Percentiles rank a stretch among this genome's conserved stretches.
Conservation (phyloP, 768 basidiomycete species). For the Pleurotus salmoneostramineus region DNA sequence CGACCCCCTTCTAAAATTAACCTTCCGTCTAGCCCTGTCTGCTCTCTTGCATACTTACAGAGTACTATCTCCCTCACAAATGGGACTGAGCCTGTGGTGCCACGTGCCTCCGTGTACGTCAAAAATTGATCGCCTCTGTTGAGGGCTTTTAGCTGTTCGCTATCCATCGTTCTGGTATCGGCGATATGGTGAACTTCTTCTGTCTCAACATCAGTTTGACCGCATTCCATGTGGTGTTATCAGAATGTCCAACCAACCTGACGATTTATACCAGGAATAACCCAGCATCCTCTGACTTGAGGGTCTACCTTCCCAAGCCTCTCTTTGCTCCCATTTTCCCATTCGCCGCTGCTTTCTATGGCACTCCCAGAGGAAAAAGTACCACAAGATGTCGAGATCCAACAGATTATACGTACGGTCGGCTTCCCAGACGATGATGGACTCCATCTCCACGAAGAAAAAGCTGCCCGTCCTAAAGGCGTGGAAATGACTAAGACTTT, state of each 20-base stretch:
- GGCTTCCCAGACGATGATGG: constrained; percentile 43
- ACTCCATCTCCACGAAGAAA: constrained; percentile 31
- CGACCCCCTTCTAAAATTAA: too few species aligned
- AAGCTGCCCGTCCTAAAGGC: constrained; percentile 44
- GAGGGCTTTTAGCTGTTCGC: constrained; percentile 3
- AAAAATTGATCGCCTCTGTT: background rate
- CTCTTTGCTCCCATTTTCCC: background rate
- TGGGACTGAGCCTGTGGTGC: background rate
- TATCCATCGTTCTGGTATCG: background rate
- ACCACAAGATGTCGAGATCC: background rate
- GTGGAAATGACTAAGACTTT: constrained; percentile 58
- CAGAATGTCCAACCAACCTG: background rate
- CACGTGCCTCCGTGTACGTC: background rate
- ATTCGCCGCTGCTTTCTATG: background rate
- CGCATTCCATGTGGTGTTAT: background rate
- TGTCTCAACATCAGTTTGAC: background rate
- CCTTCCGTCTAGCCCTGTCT: too few species aligned
- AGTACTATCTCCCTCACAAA: too few species aligned
- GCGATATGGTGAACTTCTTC: background rate
- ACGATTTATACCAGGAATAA: background rate
- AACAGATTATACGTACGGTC: constrained; percentile 32
- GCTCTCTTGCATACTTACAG: too few species aligned
- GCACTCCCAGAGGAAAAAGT: background rate
- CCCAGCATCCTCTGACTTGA: background rate
- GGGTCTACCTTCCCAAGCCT: background rate